Evolutionary conservation across 805 yeast genomes (phyloP).

Genomic region (Blastobotrys americana): DNA sequence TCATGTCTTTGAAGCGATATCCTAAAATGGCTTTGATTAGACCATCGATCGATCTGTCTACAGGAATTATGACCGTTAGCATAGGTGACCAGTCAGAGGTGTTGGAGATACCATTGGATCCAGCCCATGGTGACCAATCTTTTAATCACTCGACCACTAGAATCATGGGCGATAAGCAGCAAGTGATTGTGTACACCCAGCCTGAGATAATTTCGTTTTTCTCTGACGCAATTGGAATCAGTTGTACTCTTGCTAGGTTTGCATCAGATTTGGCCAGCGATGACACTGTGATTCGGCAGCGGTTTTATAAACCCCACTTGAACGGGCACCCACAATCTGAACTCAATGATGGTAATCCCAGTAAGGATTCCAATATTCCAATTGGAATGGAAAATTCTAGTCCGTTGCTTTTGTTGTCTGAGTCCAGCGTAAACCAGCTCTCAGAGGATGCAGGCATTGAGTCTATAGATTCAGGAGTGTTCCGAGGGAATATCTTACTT

Average conservation of each 20-base stretch:
- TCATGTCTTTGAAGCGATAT: constrained; percentile 32
- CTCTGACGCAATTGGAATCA: constrained; percentile 25
- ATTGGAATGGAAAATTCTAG: constrained; percentile 33
- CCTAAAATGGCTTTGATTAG: constrained; percentile 32
- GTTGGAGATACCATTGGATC: constrained; percentile 9
- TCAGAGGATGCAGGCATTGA: constrained; percentile 8
- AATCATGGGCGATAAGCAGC: constrained; percentile 11
- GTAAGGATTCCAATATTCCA: constrained; percentile 1
- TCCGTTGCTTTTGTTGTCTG: constrained; percentile 34
- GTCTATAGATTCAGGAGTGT: constrained; percentile 18
- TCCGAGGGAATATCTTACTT: constrained; percentile 37
- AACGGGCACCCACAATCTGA: constrained; percentile 3
- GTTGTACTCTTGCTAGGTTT: constrained; percentile 33
- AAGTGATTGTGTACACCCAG: constrained; percentile 12
- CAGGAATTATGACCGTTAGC: constrained; percentile 14
- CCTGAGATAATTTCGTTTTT: constrained; percentile 27
- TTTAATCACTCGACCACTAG: neutral
- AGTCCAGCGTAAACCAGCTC: constrained; percentile 26
- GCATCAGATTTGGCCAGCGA: constrained; percentile 5
- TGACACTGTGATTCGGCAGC: constrained; percentile 8
- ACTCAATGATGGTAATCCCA: neutral
- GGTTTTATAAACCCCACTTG: constrained; percentile 10
- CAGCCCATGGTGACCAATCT: neutral
- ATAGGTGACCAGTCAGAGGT: constrained; percentile 4
- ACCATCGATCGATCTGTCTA: constrained; percentile 26